Evolutionary conservation across 2,329 filamentous ascomycete genomes (phyloP), one percentile per base, ranked within the genome.

Genomic region (Fusarium mundagurra): DNA sequence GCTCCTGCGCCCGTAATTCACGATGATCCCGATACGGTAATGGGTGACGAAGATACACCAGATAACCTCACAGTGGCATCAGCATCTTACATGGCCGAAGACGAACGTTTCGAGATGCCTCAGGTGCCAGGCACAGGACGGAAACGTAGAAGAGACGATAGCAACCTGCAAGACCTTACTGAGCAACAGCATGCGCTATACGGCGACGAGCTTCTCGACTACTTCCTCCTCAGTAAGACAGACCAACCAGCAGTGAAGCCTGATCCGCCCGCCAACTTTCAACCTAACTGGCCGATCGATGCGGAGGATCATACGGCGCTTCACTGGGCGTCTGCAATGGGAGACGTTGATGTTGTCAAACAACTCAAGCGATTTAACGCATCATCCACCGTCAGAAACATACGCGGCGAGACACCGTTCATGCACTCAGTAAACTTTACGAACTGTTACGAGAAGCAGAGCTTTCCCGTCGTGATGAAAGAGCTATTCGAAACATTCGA

Each of bases 301-400:
- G 93, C 95, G 48, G 95, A 97, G 78, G 92, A 92, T 16, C 95
- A 98, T 80, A 97, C 95, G 6, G 95, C 96, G 11, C 89, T 99
- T 75, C 96, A 99, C 81, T 99, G 96, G 96, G 96, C 95, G 24
- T 95, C 94, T 61, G 94, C 96, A 31, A 99, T 99, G 96, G 96
- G 96, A 67, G 96, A 98, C 76, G 87, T 98, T 36, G 93, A 96
- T 55, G 94, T 98, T 22, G 94, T 98, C 71, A 94, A 92, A 81
- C 93, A 97, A 81, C 87, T 99, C 24, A 92, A 96, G 77, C 89
- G 91, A 45, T 94, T 95, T 69, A 92, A 93, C 47, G 95, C 96
- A 17, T 91, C 91, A 69, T 87, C 94, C 22, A 90, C 91, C 36
- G 91, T 92, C 6, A 88, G 92, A 61, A 95, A 95, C 64, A 84